A percentile compares a stretch with the other conserved stretches of the same genome.
Conservation (phyloP, 2,329 filamentous ascomycete species). For the Sphaceloma murrayae region DNA sequence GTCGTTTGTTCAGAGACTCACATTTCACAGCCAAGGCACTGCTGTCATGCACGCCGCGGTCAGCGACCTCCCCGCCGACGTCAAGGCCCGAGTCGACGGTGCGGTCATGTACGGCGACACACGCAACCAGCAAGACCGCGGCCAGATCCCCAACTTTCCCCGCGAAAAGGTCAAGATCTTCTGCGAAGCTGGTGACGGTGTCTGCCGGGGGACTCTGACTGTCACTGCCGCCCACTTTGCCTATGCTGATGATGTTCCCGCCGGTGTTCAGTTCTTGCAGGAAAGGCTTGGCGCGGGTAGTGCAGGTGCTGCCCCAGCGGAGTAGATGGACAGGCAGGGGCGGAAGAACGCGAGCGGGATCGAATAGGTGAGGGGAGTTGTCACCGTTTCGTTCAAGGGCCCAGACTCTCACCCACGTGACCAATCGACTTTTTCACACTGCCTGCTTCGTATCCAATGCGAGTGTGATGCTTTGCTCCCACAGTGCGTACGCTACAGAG, state of each 20-base stretch:
- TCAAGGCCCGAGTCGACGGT: slow-evolving; percentile 30
- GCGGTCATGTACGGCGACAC: slow-evolving; percentile 36
- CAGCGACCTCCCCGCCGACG: slow-evolving; percentile 22
- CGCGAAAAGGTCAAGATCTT: slow-evolving; percentile 21
- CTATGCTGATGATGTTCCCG: slow-evolving; percentile 15
- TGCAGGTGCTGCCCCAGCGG: not conserved
- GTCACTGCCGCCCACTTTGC: slow-evolving; percentile 25
- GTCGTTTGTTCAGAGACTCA: not conserved
- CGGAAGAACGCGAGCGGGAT: too few relatives aligned
- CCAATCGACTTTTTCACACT: too few relatives aligned
- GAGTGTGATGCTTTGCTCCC: too few relatives aligned
- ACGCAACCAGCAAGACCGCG: slow-evolving; percentile 31
- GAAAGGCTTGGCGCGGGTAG: not conserved
- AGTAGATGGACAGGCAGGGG: too few relatives aligned
- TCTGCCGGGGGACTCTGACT: slow-evolving; percentile 23
- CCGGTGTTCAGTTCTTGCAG: slow-evolving; percentile 9
- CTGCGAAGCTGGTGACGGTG: slow-evolving; percentile 26
- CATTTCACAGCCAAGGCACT: slow-evolving; percentile 27
- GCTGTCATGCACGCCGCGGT: slow-evolving; percentile 32
- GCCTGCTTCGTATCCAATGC: too few relatives aligned
- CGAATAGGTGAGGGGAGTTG: too few relatives aligned
- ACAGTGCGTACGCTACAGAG: too few relatives aligned
- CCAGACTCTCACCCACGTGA: too few relatives aligned
- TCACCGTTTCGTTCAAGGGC: too few relatives aligned
- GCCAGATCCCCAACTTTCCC: slow-evolving; percentile 30